Conservation (phyloP, 2,329 filamentous ascomycete genomes). For the Drechslerella coelobrocha region DNA sequence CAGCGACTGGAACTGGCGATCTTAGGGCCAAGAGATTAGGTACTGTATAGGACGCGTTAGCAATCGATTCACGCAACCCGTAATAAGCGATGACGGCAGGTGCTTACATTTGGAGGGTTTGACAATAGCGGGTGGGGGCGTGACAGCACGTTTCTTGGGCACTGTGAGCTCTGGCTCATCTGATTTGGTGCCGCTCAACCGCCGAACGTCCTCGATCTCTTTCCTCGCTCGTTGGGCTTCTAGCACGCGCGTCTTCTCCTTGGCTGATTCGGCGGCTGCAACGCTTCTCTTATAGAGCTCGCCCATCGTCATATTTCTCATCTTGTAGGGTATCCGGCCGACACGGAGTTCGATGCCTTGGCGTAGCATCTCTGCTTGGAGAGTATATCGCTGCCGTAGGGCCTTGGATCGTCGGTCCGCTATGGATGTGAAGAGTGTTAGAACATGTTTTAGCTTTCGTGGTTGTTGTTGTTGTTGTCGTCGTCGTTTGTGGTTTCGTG, state of each 20-base stretch:
- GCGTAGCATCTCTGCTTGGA: conserved; percentile 44
- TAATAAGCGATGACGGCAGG: neutral
- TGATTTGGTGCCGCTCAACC: conserved; percentile 21
- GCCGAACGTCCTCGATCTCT: conserved; percentile 37
- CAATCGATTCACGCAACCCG: neutral
- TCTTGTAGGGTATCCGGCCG: conserved; percentile 43
- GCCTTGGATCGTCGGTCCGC: conserved; percentile 41
- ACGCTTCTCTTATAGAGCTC: conserved; percentile 38
- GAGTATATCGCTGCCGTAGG: conserved; percentile 36
- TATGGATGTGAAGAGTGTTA: neutral
- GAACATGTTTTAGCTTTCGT: no score
- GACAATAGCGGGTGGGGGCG: conserved; percentile 6
- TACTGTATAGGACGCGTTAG: conserved; percentile 8
- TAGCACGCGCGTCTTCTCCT: conserved; percentile 10
- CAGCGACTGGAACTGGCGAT: conserved; percentile 9
- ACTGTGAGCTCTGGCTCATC: conserved; percentile 23
- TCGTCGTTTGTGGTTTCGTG: neutral
- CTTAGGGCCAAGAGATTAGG: conserved; percentile 20
- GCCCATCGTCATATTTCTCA: conserved; percentile 47
- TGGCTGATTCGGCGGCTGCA: conserved; percentile 15
- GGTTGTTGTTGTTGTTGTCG: conserved; percentile 1
- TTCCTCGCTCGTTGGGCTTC: conserved; percentile 28
- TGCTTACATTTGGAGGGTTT: conserved; percentile 26
- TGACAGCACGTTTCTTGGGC: conserved; percentile 29
- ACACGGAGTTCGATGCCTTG: conserved; percentile 43